Evolutionary conservation across 208 protist genomes (phyloP).

Genomic region (Trypanosoma conorhini): DNA sequence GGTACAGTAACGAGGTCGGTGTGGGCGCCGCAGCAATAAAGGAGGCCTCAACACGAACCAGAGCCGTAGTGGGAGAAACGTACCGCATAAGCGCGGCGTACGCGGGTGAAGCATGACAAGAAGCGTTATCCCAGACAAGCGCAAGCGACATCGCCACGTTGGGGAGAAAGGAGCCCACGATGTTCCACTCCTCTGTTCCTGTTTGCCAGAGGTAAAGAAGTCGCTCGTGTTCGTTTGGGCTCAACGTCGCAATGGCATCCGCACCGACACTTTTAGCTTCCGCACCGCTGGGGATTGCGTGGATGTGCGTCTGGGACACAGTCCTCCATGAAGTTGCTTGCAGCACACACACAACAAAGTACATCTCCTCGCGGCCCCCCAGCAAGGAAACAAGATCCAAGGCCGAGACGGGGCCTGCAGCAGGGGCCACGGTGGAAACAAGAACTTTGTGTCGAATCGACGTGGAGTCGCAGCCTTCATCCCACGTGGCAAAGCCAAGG

Average conservation of each 20-base stretch:
- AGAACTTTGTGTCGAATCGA: constrained; percentile 14
- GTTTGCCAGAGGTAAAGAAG: constrained; percentile 46
- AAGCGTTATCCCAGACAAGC: constrained; percentile 63
- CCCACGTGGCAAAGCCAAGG: constrained; percentile 50
- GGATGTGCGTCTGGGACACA: constrained; percentile 11
- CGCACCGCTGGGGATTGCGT: background rate
- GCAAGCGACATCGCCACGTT: constrained; percentile 30
- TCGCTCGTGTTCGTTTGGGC: constrained; percentile 5
- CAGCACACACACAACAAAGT: constrained; percentile 43
- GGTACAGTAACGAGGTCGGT: constrained; percentile 5
- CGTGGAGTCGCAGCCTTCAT: constrained; percentile 28
- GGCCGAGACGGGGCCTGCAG: constrained; percentile 13
- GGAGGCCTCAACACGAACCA: constrained; percentile 40
- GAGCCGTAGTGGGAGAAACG: constrained; percentile 41
- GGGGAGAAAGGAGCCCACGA: constrained; percentile 50
- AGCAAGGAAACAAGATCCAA: constrained; percentile 46
- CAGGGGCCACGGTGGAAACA: constrained; percentile 28
- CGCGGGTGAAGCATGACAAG: constrained; percentile 33
- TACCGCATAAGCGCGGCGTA: constrained; percentile 38
- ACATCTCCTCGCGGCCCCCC: constrained; percentile 31
- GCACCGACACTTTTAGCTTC: background rate
- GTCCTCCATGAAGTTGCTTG: background rate
- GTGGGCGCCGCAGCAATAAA: constrained; percentile 37
- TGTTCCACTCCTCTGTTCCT: constrained; percentile 44
- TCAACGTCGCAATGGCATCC: constrained; percentile 14